Evolutionary conservation across 2,329 filamentous ascomycete genomes (phyloP).

Genomic region (Sporothrix globosa): DNA sequence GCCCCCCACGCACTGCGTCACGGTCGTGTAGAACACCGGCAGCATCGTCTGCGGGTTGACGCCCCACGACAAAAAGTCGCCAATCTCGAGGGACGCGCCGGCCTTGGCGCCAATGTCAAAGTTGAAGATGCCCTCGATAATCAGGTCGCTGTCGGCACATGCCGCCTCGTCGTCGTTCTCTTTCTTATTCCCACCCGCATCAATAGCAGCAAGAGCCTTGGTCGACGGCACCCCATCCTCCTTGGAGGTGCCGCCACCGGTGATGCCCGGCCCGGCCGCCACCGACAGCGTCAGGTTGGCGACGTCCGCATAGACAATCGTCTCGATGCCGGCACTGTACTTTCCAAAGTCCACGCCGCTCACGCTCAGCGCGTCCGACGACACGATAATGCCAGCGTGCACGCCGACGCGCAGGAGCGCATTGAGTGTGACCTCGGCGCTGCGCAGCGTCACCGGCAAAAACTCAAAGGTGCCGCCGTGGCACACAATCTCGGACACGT

Average conservation of each 20-base stretch:
- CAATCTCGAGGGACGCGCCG: constrained; percentile 55
- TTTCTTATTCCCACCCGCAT: no score
- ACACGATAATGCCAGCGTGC: constrained; percentile 48
- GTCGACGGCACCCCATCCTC: no score
- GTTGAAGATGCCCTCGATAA: constrained; percentile 54
- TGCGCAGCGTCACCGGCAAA: constrained; percentile 55
- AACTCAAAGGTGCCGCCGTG: constrained; percentile 60
- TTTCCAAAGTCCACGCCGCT: constrained; percentile 34
- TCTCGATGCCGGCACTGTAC: constrained; percentile 52
- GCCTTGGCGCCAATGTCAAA: constrained; percentile 58
- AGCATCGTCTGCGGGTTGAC: constrained; percentile 51
- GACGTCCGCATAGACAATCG: constrained; percentile 55
- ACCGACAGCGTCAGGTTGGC: constrained; percentile 59
- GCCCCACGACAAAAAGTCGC: constrained; percentile 51
- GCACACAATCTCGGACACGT: constrained; percentile 52
- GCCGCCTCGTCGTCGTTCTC: neutral
- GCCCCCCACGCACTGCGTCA: constrained; percentile 44
- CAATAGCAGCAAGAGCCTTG: neutral
- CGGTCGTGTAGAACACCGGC: constrained; percentile 58
- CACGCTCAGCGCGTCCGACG: constrained; percentile 35
- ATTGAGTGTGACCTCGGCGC: constrained; percentile 48
- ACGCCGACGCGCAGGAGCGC: constrained; percentile 54
- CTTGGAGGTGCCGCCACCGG: neutral
- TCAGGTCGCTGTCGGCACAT: constrained; percentile 47
- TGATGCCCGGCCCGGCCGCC: constrained; percentile 40